Conservation (phyloP, 257 asterid genomes). For the Cordia subcordata region DNA sequence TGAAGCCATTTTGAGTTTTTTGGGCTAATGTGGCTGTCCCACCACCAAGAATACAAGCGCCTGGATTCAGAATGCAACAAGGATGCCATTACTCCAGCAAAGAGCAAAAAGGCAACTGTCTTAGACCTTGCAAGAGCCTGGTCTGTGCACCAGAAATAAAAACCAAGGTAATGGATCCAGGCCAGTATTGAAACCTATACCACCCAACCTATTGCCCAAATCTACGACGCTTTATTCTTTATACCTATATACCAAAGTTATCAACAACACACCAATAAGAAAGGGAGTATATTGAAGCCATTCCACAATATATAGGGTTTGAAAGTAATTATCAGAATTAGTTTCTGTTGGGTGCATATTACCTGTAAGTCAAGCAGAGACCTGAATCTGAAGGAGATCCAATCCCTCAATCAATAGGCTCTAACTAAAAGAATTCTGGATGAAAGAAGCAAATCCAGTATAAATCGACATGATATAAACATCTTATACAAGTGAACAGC, state of each 20-base stretch:
- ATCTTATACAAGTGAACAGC: not conserved
- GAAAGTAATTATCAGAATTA: too few species aligned
- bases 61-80: constrained; percentile 56
- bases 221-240: not conserved
- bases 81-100: constrained; percentile 64
- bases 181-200: constrained; percentile 21
- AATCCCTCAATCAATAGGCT: not conserved
- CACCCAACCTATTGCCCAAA: not conserved
- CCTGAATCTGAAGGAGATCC: not conserved
- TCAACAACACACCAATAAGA: constrained; percentile 1
- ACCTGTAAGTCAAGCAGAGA: not conserved
- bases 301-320: not conserved
- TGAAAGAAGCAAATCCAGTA: too few species aligned
- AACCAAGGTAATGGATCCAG: constrained; percentile 22
- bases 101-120: constrained; percentile 26
- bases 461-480: too few species aligned
- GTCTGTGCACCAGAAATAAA: constrained; percentile 23
- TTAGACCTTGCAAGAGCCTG: constrained; percentile 28
- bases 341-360: too few species aligned
- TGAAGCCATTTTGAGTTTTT: constrained; percentile 98
- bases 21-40: constrained; percentile 95
- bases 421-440: not conserved
- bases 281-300: not conserved
- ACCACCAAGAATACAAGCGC: constrained; percentile 88
- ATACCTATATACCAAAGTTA: constrained; percentile 4